phyloP scores from a whole-genome alignment of 2,329 filamentous ascomycete genomes.

The Polychaeton citri region DNA sequence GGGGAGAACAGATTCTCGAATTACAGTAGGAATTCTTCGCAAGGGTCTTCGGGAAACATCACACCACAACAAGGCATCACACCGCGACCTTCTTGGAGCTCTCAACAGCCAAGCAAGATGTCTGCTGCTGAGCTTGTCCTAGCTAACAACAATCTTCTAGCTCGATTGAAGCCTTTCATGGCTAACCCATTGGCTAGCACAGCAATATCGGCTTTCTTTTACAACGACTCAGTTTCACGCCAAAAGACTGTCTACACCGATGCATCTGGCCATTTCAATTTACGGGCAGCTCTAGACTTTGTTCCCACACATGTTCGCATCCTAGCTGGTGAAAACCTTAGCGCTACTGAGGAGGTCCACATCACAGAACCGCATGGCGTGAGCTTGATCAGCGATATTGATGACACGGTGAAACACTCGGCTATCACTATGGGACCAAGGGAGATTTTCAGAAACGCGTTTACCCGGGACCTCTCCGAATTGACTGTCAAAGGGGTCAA shows the following conservation, averaged over 20 bases:
- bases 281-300: conserved; percentile 74
- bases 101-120: conserved; percentile 46
- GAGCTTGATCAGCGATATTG: conserved; percentile 92
- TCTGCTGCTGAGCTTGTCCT: conserved; percentile 60
- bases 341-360: conserved; percentile 62
- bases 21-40: conserved; percentile 8
- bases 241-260: conserved; percentile 78
- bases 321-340: conserved; percentile 72
- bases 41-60: conserved; percentile 9
- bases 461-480: conserved; percentile 71
- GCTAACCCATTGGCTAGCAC: conserved; percentile 64
- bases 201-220: conserved; percentile 88
- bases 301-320: conserved; percentile 81
- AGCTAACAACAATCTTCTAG: conserved; percentile 80
- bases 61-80: conserved; percentile 24
- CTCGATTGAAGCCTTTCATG: conserved; percentile 77
- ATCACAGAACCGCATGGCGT: conserved; percentile 68
- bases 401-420: conserved; percentile 93
- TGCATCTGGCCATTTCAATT: conserved; percentile 74
- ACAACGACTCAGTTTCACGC: conserved; percentile 69
- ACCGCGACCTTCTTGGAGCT: conserved; percentile 35
- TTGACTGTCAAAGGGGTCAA: conserved; percentile 74
- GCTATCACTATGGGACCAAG: conserved; percentile 76
- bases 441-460: conserved; percentile 93
- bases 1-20: conserved; percentile 2